Evolutionary conservation across 2,329 filamentous ascomycete genomes (phyloP).

Genomic region (Acrocalymma vagum): DNA sequence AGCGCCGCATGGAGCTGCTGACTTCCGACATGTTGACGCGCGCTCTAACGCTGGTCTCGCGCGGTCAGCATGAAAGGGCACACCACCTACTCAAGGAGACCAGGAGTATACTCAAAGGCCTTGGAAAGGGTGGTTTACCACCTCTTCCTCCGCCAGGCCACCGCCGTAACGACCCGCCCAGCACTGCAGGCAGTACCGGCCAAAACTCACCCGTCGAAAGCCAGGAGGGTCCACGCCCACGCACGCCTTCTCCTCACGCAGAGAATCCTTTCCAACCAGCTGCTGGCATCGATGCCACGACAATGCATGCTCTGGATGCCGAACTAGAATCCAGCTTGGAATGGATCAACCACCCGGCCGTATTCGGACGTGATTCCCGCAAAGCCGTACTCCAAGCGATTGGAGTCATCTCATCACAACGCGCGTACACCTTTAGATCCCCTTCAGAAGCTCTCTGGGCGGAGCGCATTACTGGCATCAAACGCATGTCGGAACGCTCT

Average conservation of each 20-base stretch:
- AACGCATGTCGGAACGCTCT: conserved; percentile 80
- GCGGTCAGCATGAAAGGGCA: conserved; percentile 91
- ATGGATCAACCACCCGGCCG: conserved; percentile 97
- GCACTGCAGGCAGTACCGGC: conserved; percentile 49
- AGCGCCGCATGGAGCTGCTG: conserved; percentile 95
- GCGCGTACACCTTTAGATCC: conserved; percentile 92
- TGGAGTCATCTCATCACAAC: conserved; percentile 93
- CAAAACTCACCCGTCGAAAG: conserved; percentile 49
- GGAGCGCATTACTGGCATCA: conserved; percentile 80
- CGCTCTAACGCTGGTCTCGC: conserved; percentile 87
- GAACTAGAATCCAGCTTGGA: conserved; percentile 91
- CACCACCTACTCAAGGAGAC: conserved; percentile 94
- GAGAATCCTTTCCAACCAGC: conserved; percentile 64
- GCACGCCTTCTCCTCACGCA: conserved; percentile 47
- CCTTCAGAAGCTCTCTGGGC: conserved; percentile 92
- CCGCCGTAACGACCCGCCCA: conserved; percentile 47
- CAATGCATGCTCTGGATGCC: conserved; percentile 85
- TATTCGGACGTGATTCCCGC: conserved; percentile 91
- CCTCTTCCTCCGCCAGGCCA: conserved; percentile 75
- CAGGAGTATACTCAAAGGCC: conserved; percentile 90
- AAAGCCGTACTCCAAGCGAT: conserved; percentile 97
- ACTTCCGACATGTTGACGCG: conserved; percentile 98
- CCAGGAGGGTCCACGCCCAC: conserved; percentile 40
- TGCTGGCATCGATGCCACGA: conserved; percentile 82
- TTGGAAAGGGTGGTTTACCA: conserved; percentile 93